Base-by-base conservation (phyloP, 495 filamentous ascomycete species). In the Penicillium fimorum region DNA sequence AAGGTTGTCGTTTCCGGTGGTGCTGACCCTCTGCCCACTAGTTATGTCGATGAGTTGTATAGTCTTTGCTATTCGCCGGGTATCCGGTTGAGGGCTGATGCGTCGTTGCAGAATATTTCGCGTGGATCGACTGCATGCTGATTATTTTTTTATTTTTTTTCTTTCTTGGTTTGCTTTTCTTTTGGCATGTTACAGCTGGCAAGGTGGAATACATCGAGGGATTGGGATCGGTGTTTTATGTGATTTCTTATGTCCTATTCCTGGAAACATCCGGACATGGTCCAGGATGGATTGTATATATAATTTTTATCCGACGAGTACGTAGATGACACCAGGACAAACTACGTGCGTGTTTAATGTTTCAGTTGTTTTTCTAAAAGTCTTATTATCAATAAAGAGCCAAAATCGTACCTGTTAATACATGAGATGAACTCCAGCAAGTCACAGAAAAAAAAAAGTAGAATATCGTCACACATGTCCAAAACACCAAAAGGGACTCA, bases 31-130 rank as follows among this genome's bases (percentile, higher is more conserved):
- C 62, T 56, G 13, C 60, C 63, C 3, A 24, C 53, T 6, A 76
- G 68, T 9, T 78, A 72, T 47, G 74, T 78, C 18, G 75, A 78
- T 59, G 74, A 78, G 43, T 57, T 78, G 35, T 76, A 76, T 61
- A 71, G 71, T 43, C 66, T 76, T 30, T 78, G 74, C 49, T 73
- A 73, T 57, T 60, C 70, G 7, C 70, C 68, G 18, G 68, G 71
- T 0, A 66, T 76, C 6, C 65, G 73, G 10, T 32, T 74, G 41
- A 58, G 70, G 9, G 63, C 68, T 12, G 64, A 73, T 50, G 53
- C 67, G 10, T 52, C 52, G 1, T 62, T 69, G 22, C 55, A 54
- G 22, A 38, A 52, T 52, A 22, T 52, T 9, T 52, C 50, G 24
- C 50, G n/a, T 6, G 40, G n/a, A 9, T 41, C 37, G 17, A 42